Evolutionary conservation across 345 rosid genomes (phyloP).

Genomic region (Xanthoceras sorbifolium): DNA sequence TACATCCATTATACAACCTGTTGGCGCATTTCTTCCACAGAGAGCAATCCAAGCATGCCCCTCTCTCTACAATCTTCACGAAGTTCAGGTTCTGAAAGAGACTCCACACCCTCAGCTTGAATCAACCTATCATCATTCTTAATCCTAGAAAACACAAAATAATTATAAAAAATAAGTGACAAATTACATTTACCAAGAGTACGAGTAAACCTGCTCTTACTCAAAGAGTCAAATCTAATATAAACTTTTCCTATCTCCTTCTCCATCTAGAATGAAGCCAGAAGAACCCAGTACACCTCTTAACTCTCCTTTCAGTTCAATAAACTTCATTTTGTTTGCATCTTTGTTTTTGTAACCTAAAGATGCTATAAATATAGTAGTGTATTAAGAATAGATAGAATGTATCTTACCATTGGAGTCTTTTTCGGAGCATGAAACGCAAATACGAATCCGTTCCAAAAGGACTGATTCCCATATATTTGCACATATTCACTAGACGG

Average conservation of each 20-base stretch:
- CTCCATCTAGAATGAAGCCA: neutral
- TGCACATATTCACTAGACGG: conserved; percentile 73
- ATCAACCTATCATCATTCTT: conserved; percentile 70
- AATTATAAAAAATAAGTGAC: neutral
- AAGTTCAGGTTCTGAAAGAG: conserved; percentile 72
- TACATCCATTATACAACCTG: conserved; percentile 43
- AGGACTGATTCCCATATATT: conserved; percentile 72
- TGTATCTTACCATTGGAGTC: conserved; percentile 58
- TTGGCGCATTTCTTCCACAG: conserved; percentile 77
- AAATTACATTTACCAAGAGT: neutral
- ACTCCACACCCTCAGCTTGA: conserved; percentile 70
- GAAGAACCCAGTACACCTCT: neutral
- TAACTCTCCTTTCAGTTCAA: neutral
- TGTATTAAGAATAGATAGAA: neutral
- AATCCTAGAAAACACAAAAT: conserved; percentile 37
- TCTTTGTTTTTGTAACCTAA: neutral
- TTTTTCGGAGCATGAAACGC: conserved; percentile 67
- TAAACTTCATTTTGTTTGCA: neutral
- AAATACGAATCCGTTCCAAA: conserved; percentile 76
- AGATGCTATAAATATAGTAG: neutral
- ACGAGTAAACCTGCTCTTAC: neutral
- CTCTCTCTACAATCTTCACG: conserved; percentile 79
- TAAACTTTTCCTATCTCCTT: neutral
- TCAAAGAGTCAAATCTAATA: neutral
- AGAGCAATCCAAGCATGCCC: conserved; percentile 67